Evolutionary conservation across 2,329 filamentous ascomycete genomes (phyloP).

Genomic region (Xylaria sp.): DNA sequence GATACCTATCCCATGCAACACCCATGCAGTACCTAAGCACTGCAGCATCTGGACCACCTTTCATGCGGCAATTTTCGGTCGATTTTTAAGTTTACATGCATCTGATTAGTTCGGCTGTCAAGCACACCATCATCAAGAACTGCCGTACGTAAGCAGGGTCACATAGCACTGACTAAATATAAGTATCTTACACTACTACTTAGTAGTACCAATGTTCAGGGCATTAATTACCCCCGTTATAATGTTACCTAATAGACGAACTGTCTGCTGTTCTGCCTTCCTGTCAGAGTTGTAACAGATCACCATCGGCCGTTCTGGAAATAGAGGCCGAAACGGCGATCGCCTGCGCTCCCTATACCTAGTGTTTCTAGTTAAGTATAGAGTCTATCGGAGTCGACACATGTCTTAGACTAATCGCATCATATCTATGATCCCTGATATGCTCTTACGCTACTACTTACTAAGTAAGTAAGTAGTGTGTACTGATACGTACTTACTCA

Average conservation of each 20-base stretch:
- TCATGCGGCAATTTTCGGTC: constrained; percentile 6
- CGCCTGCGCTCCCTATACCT: constrained; percentile 4
- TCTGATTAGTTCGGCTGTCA: constrained; percentile 5
- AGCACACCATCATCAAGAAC: constrained; percentile 8
- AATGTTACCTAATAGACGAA: neutral
- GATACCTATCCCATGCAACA: neutral
- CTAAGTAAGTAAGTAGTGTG: neutral
- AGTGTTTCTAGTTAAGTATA: neutral
- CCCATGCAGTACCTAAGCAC: neutral
- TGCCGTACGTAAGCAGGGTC: constrained; percentile 7
- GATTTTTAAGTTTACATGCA: neutral
- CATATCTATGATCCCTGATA: neutral
- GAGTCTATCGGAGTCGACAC: neutral
- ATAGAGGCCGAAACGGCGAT: constrained; percentile 4
- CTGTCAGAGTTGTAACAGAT: neutral
- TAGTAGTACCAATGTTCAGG: neutral
- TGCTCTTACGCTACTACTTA: neutral
- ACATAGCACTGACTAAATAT: neutral
- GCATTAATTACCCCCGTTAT: neutral
- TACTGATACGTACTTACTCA: no score
- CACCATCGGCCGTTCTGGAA: neutral
- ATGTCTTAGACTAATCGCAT: constrained; percentile 1
- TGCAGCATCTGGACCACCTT: neutral
- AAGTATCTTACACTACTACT: neutral
- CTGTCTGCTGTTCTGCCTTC: neutral